phyloP scores from a whole-genome alignment of 148 eudicot genomes.

The Arctostaphylos glauca region DNA sequence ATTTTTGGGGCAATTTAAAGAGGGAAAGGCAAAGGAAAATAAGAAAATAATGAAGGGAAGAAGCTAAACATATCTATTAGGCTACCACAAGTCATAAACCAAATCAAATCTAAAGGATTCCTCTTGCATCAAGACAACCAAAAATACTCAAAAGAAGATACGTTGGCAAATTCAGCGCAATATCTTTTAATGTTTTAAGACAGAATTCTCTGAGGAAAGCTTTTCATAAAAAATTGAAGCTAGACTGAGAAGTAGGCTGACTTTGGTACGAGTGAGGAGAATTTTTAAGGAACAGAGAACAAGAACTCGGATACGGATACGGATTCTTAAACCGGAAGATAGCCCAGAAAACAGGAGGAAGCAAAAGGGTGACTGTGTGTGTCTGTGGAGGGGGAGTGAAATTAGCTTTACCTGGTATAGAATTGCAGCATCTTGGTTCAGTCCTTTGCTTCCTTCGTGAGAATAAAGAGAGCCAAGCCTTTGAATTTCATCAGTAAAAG shows the following conservation, averaged over 20 bases:
- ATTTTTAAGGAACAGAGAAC: neutral
- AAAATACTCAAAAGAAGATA: neutral
- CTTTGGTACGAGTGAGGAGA: neutral
- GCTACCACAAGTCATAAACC: neutral
- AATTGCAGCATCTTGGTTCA: conserved; percentile 82
- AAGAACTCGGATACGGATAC: neutral
- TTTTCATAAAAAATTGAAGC: neutral
- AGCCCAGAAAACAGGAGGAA: neutral
- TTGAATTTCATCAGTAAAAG: conserved; percentile 17
- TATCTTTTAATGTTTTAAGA: neutral
- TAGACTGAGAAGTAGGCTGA: neutral
- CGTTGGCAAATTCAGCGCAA: neutral
- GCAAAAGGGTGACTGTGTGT: neutral
- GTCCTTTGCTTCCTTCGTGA: conserved; percentile 59
- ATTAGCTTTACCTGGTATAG: conserved; percentile 47
- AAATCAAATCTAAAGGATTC: neutral
- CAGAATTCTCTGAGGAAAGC: neutral
- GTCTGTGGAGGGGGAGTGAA: neutral
- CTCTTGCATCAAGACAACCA: neutral
- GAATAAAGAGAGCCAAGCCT: conserved; percentile 46
- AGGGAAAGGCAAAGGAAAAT: too few species aligned
- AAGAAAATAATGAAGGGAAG: too few species aligned
- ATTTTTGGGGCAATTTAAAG: neutral
- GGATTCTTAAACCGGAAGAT: neutral
- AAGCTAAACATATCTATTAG: neutral